phyloP scores from a whole-genome alignment of 1,139 yeast species.

The Yamadazyma atlantica region DNA sequence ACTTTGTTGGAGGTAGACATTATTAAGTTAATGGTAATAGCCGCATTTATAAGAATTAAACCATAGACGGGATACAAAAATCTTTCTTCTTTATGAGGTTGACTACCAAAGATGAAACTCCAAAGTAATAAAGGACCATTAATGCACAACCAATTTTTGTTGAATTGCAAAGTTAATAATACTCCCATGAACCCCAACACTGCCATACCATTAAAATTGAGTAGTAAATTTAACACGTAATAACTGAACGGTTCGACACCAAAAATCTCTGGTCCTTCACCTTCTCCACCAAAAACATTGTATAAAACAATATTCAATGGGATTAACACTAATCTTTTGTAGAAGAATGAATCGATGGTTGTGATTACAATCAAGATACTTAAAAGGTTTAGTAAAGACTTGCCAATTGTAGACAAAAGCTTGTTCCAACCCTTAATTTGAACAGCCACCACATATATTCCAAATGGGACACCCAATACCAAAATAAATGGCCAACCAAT shows the following conservation, averaged over 20 bases:
- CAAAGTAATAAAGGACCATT: conserved; percentile 53
- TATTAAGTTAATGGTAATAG: conserved; percentile 41
- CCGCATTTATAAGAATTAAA: conserved; percentile 61
- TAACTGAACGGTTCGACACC: conserved; percentile 85
- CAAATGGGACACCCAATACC: conserved; percentile 62
- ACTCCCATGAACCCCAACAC: conserved; percentile 46
- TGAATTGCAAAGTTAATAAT: conserved; percentile 19
- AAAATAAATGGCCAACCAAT: conserved; percentile 92
- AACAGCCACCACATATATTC: conserved; percentile 27
- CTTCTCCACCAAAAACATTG: conserved; percentile 74
- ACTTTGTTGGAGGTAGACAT: conserved; percentile 5
- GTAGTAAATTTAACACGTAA: conserved; percentile 63
- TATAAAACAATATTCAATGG: conserved; percentile 82
- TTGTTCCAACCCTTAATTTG: conserved; percentile 10
- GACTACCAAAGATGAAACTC: conserved; percentile 63
- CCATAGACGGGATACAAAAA: conserved; percentile 86
- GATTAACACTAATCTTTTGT: conserved; percentile 62
- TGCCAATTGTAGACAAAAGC: conserved; percentile 15
- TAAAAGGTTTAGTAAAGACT: conserved; percentile 19
- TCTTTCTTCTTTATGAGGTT: conserved; percentile 93
- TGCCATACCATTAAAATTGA: conserved; percentile 68
- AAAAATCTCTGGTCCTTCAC: conserved; percentile 85
- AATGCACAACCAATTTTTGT: conserved; percentile 14
- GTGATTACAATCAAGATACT: conserved; percentile 24
- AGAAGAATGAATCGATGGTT: conserved; percentile 61